These are phyloP conservation scores for Tillandsia leiboldiana DNA, from an alignment of 176 grass and related monocot species.

Conservation along the genomic window DNA sequence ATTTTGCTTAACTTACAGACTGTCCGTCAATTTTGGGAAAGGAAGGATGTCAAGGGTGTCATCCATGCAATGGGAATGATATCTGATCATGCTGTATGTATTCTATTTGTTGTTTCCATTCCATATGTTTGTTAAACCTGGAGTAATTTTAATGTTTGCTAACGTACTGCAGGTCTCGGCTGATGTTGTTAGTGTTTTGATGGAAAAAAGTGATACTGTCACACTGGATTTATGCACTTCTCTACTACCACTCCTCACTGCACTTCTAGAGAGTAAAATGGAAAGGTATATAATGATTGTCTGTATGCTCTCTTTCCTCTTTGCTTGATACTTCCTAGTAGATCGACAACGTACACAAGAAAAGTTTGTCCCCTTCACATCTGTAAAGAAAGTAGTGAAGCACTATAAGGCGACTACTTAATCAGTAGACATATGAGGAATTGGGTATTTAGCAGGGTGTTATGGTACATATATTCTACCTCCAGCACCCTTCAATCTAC, in stretches of 20 bases:
- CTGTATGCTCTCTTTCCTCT: neutral
- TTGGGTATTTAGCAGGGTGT: no score
- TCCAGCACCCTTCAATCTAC: neutral
- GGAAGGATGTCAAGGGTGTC: conserved; percentile 81
- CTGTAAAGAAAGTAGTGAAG: no score
- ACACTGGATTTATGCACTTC: conserved; percentile 85
- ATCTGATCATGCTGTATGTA: conserved; percentile 82
- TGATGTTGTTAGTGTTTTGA: conserved; percentile 70
- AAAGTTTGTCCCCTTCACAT: no score
- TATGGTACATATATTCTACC: neutral
- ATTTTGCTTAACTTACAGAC: conserved; percentile 42
- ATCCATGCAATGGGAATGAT: conserved; percentile 72
- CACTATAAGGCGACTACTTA: no score
- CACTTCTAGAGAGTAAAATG: conserved; percentile 87
- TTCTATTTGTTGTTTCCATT: conserved; percentile 10
- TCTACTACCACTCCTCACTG: conserved; percentile 53
- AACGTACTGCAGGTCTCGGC: conserved; percentile 53
- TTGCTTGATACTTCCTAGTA: neutral
- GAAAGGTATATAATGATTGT: conserved; percentile 49
- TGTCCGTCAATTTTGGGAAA: conserved; percentile 83
- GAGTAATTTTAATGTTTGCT: conserved; percentile 15
- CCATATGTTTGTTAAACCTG: conserved; percentile 1
- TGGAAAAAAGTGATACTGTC: conserved; percentile 66
- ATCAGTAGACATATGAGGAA: no score
- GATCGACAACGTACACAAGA: no score